phyloP scores from a whole-genome alignment of 169 alveolate genomes.

The Cryptosporidium bovis region DNA sequence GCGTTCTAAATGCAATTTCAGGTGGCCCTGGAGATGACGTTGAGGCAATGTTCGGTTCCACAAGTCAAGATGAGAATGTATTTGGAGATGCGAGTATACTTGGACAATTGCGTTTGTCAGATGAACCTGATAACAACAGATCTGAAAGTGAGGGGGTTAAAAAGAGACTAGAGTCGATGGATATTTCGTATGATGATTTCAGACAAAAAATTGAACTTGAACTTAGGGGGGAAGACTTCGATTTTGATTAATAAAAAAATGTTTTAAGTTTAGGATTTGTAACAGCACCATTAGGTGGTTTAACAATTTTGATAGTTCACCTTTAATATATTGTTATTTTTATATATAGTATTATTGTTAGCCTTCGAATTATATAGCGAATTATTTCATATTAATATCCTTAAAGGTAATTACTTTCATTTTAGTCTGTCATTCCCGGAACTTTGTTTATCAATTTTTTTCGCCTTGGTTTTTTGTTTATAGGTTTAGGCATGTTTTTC shows the following conservation, averaged over 20 bases:
- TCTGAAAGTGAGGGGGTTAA: neutral
- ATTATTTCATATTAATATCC: too few species aligned
- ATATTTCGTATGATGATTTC: slow-evolving; percentile 46
- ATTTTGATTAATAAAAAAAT: slow-evolving; percentile 35
- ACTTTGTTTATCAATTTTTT: slow-evolving; percentile 51
- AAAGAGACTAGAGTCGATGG: neutral
- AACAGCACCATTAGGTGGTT: neutral
- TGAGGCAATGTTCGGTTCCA: slow-evolving; percentile 20
- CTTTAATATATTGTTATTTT: neutral
- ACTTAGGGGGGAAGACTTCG: slow-evolving; percentile 9
- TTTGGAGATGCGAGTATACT: slow-evolving; percentile 49
- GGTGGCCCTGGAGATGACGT: slow-evolving; percentile 48
- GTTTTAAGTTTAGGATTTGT: neutral
- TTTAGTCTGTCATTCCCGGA: slow-evolving; percentile 70
- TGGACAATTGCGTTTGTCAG: slow-evolving; percentile 4
- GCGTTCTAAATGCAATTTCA: slow-evolving; percentile 36
- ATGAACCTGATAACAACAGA: neutral
- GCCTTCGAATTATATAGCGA: too few species aligned
- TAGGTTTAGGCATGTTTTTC: slow-evolving; percentile 6
- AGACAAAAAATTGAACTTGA: slow-evolving; percentile 29
- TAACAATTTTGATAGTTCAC: neutral
- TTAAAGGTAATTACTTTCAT: too few species aligned
- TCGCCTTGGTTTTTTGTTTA: slow-evolving; percentile 4
- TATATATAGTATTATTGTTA: too few species aligned
- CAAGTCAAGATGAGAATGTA: slow-evolving; percentile 1